Conservation (phyloP, 371 early-diverging fungal genomes). For the Zancudomyces culisetae region DNA sequence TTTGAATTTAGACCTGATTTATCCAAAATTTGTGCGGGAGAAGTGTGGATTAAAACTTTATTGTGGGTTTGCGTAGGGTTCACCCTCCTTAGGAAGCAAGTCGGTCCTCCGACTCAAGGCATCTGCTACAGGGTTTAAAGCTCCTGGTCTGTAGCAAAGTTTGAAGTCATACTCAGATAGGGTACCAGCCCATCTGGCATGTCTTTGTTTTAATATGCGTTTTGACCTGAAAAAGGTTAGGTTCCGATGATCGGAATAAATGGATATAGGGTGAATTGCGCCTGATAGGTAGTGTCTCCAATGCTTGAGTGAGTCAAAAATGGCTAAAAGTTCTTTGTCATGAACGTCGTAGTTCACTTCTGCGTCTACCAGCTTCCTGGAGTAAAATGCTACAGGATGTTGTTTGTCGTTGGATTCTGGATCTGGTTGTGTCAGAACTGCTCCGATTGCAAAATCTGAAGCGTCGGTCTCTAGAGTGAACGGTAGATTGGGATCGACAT, state of each 20-base stretch:
- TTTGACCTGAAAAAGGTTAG: constrained; percentile 19
- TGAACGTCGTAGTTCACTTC: constrained; percentile 27
- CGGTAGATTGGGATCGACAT: constrained; percentile 10
- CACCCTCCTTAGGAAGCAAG: constrained; percentile 6
- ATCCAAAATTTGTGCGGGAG: not conserved
- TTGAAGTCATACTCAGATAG: constrained; percentile 23
- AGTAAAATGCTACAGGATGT: constrained; percentile 24
- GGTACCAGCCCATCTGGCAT: constrained; percentile 4
- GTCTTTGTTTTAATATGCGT: not conserved
- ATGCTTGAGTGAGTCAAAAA: constrained; percentile 18
- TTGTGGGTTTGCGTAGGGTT: constrained; percentile 2
- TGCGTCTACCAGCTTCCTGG: constrained; percentile 15
- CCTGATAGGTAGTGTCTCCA: constrained; percentile 28
- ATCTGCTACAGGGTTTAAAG: constrained; percentile 21
- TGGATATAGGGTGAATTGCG: constrained; percentile 8
- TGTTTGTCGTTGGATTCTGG: not conserved
- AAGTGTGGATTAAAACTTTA: not conserved
- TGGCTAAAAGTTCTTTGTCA: constrained; percentile 31
- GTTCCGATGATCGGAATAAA: constrained; percentile 30
- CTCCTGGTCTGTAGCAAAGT: constrained; percentile 23
- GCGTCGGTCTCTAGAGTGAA: constrained; percentile 30
- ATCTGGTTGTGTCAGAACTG: constrained; percentile 22
- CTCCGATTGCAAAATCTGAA: constrained; percentile 26
- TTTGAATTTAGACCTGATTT: not conserved
- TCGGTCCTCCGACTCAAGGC: constrained; percentile 22